Conservation (phyloP, 441 rosid genomes). For the Gossypium davidsonii region DNA sequence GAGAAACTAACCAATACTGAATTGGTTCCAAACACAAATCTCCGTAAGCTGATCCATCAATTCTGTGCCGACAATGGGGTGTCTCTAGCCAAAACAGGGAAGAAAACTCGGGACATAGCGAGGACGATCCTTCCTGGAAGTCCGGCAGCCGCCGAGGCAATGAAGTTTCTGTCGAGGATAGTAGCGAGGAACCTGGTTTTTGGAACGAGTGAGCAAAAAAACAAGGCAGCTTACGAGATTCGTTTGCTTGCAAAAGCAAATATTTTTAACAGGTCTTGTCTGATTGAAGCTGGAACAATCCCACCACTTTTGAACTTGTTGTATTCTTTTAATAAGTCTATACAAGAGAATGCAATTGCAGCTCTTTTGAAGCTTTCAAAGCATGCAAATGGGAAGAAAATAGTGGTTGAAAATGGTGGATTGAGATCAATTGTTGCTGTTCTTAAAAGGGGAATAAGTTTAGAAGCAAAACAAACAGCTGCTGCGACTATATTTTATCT, state of each 20-base stretch:
- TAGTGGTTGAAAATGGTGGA: conserved; percentile 49
- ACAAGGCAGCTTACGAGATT: conserved; percentile 57
- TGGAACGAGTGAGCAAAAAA: conserved; percentile 44
- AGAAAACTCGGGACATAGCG: conserved; percentile 32
- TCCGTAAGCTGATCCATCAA: conserved; percentile 50
- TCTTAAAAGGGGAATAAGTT: conserved; percentile 40
- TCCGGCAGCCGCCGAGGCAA: conserved; percentile 39
- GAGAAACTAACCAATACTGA: conserved; percentile 45
- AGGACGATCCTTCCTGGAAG: conserved; percentile 44
- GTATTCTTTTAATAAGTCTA: conserved; percentile 18
- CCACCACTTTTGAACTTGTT: conserved; percentile 50
- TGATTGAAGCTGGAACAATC: conserved; percentile 51
- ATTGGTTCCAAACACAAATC: conserved; percentile 48
- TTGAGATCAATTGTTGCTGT: conserved; percentile 39
- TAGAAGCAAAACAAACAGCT: conserved; percentile 56
- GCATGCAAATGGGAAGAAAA: conserved; percentile 45
- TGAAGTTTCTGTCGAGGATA: conserved; percentile 39
- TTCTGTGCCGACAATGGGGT: conserved; percentile 46
- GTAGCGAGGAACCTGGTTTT: conserved; percentile 49
- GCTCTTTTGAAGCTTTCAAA: conserved; percentile 70
- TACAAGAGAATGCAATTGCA: conserved; percentile 54
- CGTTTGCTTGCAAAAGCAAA: conserved; percentile 56
- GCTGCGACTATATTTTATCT: conserved; percentile 76
- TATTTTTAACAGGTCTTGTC: conserved; percentile 48
- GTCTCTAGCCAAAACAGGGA: conserved; percentile 31